A percentile compares a stretch with the other conserved stretches of the same genome.
These are phyloP conservation scores for Fusarium illudens DNA, from an alignment of 2,329 filamentous ascomycete genomes.

Conservation along the genomic window DNA sequence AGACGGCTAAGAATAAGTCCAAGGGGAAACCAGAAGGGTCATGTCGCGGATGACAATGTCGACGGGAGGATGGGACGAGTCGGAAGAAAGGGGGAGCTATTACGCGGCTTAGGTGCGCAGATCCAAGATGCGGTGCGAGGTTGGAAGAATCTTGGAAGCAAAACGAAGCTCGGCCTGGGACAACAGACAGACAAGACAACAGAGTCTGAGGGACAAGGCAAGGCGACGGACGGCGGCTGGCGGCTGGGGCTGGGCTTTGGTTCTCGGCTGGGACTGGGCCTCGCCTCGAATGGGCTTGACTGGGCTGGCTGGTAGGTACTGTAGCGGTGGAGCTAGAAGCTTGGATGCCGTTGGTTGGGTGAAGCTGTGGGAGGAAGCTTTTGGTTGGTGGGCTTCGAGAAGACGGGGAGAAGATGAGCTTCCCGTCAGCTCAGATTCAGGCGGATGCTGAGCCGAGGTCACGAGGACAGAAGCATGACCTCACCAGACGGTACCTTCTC, in stretches of 20 bases:
- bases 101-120: background rate
- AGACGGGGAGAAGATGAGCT: constrained; percentile 11
- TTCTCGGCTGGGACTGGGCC: constrained; percentile 11
- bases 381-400: constrained; percentile 23
- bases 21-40: background rate
- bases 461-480: constrained; percentile 37
- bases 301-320: background rate
- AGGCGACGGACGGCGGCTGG: constrained; percentile 4
- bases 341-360: constrained; percentile 16
- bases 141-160: constrained; percentile 11
- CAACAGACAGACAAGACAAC: constrained; percentile 30
- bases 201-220: constrained; percentile 2
- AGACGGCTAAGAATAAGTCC: background rate
- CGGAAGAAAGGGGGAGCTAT: constrained; percentile 14
- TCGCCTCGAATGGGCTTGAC: background rate
- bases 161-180: constrained; percentile 16
- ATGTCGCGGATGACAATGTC: constrained; percentile 10
- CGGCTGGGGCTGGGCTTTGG: constrained; percentile 20
- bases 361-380: background rate
- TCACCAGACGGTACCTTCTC: constrained; percentile 23
- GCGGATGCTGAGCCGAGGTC: constrained; percentile 7
- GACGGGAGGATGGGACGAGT: constrained; percentile 22
- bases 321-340: constrained; percentile 4
- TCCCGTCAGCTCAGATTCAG: too few species aligned
- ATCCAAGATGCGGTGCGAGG: constrained; percentile 17